These are phyloP conservation scores for Exophiala aquamarina DNA, from an alignment of 2,329 filamentous ascomycete species.

Conservation along the genomic window DNA sequence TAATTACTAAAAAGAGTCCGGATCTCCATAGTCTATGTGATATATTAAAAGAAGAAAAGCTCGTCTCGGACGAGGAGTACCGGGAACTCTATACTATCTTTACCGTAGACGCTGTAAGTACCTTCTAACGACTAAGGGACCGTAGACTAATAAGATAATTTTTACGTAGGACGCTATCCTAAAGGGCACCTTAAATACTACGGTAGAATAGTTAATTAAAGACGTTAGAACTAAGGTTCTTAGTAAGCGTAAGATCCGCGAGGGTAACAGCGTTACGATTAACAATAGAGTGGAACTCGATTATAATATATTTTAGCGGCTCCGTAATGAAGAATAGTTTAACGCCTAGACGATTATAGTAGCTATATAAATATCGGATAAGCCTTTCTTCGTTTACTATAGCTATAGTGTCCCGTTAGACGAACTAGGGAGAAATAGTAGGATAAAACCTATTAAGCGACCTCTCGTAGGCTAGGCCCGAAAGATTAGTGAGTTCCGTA, in stretches of 20 bases:
- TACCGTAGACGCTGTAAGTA: conserved; percentile 8
- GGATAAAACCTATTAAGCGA: conserved; percentile 15
- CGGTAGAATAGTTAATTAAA: not conserved
- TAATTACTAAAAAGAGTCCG: conserved; percentile 11
- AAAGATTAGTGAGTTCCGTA: not conserved
- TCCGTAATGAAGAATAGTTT: conserved; percentile 25
- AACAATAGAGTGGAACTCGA: conserved; percentile 17
- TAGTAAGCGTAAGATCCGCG: not conserved
- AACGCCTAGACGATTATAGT: conserved; percentile 27
- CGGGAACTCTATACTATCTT: conserved; percentile 17
- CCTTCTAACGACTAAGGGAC: conserved; percentile 5
- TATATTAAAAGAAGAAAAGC: conserved; percentile 19
- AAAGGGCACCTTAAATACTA: not conserved
- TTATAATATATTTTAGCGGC: conserved; percentile 23
- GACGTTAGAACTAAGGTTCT: conserved; percentile 4
- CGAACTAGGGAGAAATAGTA: conserved; percentile 22
- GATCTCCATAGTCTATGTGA: conserved; percentile 25
- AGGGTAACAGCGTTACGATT: not conserved
- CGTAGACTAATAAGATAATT: not conserved
- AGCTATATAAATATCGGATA: conserved; percentile 28
- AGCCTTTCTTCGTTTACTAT: conserved; percentile 25
- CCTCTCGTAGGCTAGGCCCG: conserved; percentile 6
- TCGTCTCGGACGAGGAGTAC: conserved; percentile 17
- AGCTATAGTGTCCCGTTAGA: conserved; percentile 26
- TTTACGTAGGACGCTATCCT: not conserved